These are phyloP conservation scores for Solidago caesia DNA, from an alignment of 129 eudicot species.

Conservation along the genomic window DNA sequence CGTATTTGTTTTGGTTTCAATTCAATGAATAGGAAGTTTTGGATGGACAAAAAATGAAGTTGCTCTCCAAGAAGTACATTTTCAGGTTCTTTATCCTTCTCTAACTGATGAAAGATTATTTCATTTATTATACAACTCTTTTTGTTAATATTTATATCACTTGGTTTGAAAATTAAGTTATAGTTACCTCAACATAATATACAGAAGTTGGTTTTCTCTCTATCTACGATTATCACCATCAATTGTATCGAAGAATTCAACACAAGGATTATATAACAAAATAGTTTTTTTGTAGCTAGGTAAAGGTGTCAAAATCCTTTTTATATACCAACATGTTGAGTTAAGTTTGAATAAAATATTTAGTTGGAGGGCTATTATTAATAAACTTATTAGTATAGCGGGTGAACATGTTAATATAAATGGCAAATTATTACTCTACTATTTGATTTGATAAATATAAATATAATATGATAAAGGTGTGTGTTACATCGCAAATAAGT, in stretches of 20 bases:
- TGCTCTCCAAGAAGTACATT: conserved; percentile 20
- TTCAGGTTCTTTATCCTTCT: conserved; percentile 29
- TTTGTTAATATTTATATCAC: neutral
- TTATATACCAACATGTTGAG: neutral
- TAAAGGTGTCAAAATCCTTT: neutral
- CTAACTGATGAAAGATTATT: neutral
- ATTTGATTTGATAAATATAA: too few relatives aligned
- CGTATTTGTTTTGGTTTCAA: conserved; percentile 1
- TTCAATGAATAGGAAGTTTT: conserved; percentile 21
- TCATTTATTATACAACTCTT: neutral
- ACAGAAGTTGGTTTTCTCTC: too few relatives aligned
- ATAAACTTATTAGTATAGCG: neutral
- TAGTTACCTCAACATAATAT: too few relatives aligned
- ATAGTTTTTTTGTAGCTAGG: too few relatives aligned
- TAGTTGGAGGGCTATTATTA: neutral
- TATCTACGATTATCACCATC: too few relatives aligned
- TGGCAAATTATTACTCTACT: neutral
- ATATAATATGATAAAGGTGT: too few relatives aligned
- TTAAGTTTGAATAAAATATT: neutral
- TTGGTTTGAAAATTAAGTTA: neutral
- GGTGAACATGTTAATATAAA: neutral
- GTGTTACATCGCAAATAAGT: neutral
- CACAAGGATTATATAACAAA: too few relatives aligned
- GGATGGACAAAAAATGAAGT: conserved; percentile 20
- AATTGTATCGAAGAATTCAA: too few relatives aligned